Conservation (phyloP, 805 yeast species). For the Saccharomycopsis guyanensis region DNA sequence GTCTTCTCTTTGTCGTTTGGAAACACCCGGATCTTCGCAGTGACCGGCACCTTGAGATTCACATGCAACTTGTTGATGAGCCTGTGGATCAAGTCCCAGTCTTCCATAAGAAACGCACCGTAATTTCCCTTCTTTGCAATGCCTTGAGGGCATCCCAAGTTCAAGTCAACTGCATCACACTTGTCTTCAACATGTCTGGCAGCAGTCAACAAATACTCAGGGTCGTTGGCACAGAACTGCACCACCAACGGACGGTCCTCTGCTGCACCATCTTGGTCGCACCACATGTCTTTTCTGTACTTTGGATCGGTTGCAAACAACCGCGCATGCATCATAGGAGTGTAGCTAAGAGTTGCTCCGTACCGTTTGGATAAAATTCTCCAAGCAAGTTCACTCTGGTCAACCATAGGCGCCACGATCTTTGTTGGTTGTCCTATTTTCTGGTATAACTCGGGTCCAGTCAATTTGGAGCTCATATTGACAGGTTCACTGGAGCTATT, state of each 20-base stretch:
- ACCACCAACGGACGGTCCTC: constrained; percentile 83
- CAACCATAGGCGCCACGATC: constrained; percentile 98
- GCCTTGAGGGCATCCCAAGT: constrained; percentile 97
- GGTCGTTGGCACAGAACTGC: constrained; percentile 95
- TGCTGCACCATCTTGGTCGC: constrained; percentile 64
- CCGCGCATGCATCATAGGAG: constrained; percentile 96
- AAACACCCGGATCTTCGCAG: constrained; percentile 90
- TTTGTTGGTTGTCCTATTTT: constrained; percentile 47
- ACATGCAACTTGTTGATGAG: constrained; percentile 69
- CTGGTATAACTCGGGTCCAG: constrained; percentile 10
- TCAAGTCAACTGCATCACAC: constrained; percentile 94
- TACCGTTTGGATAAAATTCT: constrained; percentile 74
- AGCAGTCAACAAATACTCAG: constrained; percentile 73
- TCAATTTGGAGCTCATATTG: background rate
- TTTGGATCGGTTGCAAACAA: constrained; percentile 78
- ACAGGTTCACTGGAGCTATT: background rate
- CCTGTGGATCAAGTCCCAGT: constrained; percentile 75
- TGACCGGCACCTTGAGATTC: constrained; percentile 77
- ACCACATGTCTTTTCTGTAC: constrained; percentile 71
- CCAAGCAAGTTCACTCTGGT: constrained; percentile 95
- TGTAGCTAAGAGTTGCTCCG: constrained; percentile 91
- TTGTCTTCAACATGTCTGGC: constrained; percentile 71
- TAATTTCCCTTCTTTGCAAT: constrained; percentile 92
- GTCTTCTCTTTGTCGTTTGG: constrained; percentile 64
- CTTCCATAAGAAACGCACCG: constrained; percentile 95